phyloP scores from a whole-genome alignment of 2,329 filamentous ascomycete species.

The Corinectria fuckeliana region DNA sequence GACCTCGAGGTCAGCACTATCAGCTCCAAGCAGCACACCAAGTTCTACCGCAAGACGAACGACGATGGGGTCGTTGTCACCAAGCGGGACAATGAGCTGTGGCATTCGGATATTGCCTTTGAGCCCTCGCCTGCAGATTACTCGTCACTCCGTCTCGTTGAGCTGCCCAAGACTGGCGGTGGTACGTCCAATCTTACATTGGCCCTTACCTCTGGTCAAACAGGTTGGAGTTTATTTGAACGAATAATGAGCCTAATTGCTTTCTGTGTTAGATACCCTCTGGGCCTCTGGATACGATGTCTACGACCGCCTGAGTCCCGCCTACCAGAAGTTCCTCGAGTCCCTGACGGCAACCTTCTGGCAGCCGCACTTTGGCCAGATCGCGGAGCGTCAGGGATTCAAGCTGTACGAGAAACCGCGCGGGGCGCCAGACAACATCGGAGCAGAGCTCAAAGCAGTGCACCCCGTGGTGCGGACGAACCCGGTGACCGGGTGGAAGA shows the following conservation, averaged over 20 bases:
- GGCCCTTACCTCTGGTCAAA: no score
- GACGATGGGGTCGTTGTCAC: conserved; percentile 38
- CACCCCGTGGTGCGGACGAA: conserved; percentile 65
- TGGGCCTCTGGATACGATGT: conserved; percentile 73
- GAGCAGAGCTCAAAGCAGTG: conserved; percentile 53
- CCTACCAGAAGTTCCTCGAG: conserved; percentile 65
- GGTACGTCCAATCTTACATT: conserved; percentile 42
- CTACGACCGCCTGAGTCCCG: conserved; percentile 66
- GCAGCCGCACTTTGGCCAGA: conserved; percentile 56
- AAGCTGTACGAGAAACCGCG: conserved; percentile 52
- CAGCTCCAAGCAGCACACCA: conserved; percentile 61
- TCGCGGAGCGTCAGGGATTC: conserved; percentile 53
- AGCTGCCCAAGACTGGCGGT: conserved; percentile 62
- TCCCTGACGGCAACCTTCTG: conserved; percentile 61
- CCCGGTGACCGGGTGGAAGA: conserved; percentile 65
- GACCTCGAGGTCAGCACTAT: conserved; percentile 69
- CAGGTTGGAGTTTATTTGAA: no score
- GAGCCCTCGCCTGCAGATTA: conserved; percentile 71
- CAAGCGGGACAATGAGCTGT: conserved; percentile 38
- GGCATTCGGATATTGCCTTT: conserved; percentile 71
- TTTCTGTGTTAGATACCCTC: conserved; percentile 56
- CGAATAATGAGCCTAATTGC: no score
- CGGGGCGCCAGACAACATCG: conserved; percentile 59
- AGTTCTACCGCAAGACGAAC: conserved; percentile 51
- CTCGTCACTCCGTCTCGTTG: conserved; percentile 59